Conservation (phyloP, 352 stramenopile genomes). For the Globisporangium cylindrosporum region DNA sequence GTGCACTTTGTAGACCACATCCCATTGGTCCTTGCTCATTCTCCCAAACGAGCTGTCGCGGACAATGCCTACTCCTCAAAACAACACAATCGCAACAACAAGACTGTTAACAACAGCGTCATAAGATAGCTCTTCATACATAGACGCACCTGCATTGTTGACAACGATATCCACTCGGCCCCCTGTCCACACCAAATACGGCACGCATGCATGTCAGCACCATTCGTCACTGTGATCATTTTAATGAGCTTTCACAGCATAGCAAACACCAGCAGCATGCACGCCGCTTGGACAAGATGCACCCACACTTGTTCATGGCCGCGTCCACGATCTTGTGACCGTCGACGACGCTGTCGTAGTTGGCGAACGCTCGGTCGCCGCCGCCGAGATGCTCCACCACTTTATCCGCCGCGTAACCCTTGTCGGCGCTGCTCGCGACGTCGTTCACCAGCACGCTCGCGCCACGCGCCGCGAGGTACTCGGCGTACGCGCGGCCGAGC, state of each 20-base stretch:
- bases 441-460: conserved; percentile 86
- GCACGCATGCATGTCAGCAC: not conserved
- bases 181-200: conserved; percentile 24
- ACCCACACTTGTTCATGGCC: conserved; percentile 78
- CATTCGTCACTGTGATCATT: not conserved
- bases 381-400: conserved; percentile 60
- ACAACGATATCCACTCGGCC: conserved; percentile 90
- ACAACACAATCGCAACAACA: not conserved
- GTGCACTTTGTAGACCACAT: conserved; percentile 81
- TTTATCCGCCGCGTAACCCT: conserved; percentile 45
- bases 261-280: not conserved
- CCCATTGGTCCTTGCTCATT: conserved; percentile 85
- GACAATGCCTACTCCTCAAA: conserved; percentile 56
- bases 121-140: not conserved
- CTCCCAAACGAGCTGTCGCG: conserved; percentile 84
- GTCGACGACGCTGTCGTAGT: conserved; percentile 71
- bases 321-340: conserved; percentile 80
- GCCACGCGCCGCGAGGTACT: conserved; percentile 64
- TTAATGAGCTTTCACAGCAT: too few relatives aligned
- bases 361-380: conserved; percentile 48
- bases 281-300: not conserved
- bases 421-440: conserved; percentile 23
- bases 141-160: conserved; percentile 89
- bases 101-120: not conserved
- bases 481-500: conserved; percentile 79